Percentiles rank a stretch among this genome's conserved stretches.
phyloP scores from a whole-genome alignment of 208 protist species.

The Trypanosomatidae sp. region DNA sequence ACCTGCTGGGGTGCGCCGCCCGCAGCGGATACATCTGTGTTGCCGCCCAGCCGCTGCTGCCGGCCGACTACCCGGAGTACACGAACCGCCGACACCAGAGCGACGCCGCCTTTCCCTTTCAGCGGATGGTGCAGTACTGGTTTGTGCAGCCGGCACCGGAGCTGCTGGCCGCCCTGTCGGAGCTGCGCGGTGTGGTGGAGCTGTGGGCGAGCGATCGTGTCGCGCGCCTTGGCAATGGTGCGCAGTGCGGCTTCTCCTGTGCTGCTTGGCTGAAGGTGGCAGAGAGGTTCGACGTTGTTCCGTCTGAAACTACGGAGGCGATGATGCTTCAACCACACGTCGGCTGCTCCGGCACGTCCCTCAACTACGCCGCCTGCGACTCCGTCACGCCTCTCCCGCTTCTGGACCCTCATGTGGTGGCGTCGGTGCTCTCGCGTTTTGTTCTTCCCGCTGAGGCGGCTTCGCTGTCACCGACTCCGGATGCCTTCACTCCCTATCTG shows the following conservation, averaged over 20 bases:
- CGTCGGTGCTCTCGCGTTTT: no score
- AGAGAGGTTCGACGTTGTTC: neutral
- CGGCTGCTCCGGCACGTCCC: neutral
- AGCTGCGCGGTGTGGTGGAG: constrained; percentile 9
- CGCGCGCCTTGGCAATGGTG: neutral
- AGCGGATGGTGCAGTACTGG: constrained; percentile 65
- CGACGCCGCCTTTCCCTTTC: constrained; percentile 51
- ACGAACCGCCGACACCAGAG: constrained; percentile 53
- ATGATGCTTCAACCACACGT: no score
- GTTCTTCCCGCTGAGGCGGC: neutral
- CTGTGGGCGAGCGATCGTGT: constrained; percentile 4
- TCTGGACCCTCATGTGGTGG: constrained; percentile 27
- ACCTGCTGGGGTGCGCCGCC: constrained; percentile 35
- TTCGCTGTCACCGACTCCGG: neutral
- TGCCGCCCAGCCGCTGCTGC: constrained; percentile 37
- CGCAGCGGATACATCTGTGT: constrained; percentile 46
- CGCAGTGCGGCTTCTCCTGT: constrained; percentile 9
- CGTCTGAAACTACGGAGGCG: no score
- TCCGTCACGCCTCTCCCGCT: constrained; percentile 24
- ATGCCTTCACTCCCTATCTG: constrained; percentile 23
- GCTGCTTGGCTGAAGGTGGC: constrained; percentile 12
- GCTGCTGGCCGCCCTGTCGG: constrained; percentile 3
- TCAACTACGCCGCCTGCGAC: neutral
- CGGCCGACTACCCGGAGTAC: constrained; percentile 43
- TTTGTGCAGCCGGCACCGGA: constrained; percentile 19